Evolutionary conservation across 306 rosid species (phyloP), one percentile per base, ranked within the genome.

Genomic region (Quercus variabilis): DNA sequence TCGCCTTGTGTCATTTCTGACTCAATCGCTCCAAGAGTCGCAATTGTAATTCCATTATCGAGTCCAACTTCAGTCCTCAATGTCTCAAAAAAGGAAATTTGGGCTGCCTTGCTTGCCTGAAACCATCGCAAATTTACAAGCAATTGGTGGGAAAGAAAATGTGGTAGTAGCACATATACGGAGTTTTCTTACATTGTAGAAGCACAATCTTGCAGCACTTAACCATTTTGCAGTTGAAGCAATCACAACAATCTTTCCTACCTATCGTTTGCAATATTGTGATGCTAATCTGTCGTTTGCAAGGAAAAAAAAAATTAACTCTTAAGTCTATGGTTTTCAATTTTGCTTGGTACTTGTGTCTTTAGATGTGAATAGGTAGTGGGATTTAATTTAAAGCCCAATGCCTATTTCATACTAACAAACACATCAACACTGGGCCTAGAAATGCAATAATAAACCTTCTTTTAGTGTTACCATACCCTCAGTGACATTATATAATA

Each of bases 61-160:
- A 15, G 2, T n/a, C 80, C 83, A 1, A 78, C 43, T 51, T 83
- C 86, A 31, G 69, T 6, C 55, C 77, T 78, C 8, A 78, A 46
- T 3, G 83, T 74, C 69, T 78, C 86, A 20, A 69, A 74, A 26
- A 78, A 83, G 74, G 52, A 78, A 49, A 18, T 18, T 3, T 52
- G 25, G 49, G 83, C 83, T 56, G 83, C 86, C 49, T 78, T 83
- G 74, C 76, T 78, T 55, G 83, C 83, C 80, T 83, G 76, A 56
- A 67, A 68, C 17, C n/a, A 69, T 51, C 43, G 23, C 17, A 65
- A 17, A 23, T 6, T 76, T 11, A 49, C n/a, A 30, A 18, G 13
- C 19, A 23, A 63, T 33, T 17, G 25, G 6, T 33, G 15, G 5
- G 7, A 13, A n/a, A 30, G 20, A 74, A 14, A 56, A 33, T 25